Base-by-base conservation (phyloP, 2,329 filamentous ascomycete genomes). In the Xylariales sp. region DNA sequence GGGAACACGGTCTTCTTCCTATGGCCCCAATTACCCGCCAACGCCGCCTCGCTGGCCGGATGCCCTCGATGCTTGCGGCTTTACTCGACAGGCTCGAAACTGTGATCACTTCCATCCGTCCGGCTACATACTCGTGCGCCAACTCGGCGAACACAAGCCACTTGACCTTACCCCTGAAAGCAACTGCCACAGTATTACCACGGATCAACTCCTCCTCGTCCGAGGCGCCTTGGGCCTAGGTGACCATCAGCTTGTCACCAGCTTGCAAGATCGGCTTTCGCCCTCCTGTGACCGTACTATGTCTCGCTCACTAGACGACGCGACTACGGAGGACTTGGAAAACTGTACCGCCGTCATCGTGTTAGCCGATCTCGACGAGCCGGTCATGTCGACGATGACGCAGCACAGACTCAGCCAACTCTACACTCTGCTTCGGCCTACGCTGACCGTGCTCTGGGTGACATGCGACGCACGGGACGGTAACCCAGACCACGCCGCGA, bases 81-180 rank as follows among this genome's bases (percentile, higher is more conserved):
- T 83, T 39, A 60, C 69, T 3, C 65, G 69, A n/a, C 62, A 75
- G 0, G 75, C 76, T 0, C 73, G 71, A 16, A 76, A 80, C 48
- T 76, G 79, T 0, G 72, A 79, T 45, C 80, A 82, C 54, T 73
- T 69, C 14, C 77, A 74, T 36, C 66, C 73, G 3, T 69, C 75
- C 0, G 80, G 81, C 0, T 80, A 77, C 1, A 62, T 83, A n/a
- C 77, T 75, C 23, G 74, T 83, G 7, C 78, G 81, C 9, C 81
- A 83, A 58, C 72, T 78, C 16, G 71, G 69, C 1, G 56, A 58
- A 14, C 62, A 74, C 5, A 78, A 78, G 62, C 52, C 68, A 5
- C 41, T 75, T 30, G 41, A 57, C 73, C 7, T 55, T 59, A 9
- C 28, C 58, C 49, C 45, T 16, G 0, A 12, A 14, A n/a, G 46